phyloP scores from a whole-genome alignment of 805 yeast genomes.

The Saturnispora ahearnii region DNA sequence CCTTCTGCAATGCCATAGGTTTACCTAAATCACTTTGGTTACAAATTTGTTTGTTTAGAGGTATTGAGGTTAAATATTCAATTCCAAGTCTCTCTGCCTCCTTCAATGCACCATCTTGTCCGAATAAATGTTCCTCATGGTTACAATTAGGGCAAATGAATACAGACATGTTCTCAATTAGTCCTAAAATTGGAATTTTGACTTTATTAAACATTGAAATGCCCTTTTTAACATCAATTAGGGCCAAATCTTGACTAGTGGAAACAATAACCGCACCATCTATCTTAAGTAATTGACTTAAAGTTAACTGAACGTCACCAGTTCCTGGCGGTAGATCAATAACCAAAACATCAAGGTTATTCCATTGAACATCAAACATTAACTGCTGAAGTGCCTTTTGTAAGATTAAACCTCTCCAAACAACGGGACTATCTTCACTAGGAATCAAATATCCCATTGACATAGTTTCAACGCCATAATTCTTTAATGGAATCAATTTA shows the following conservation, averaged over 20 bases:
- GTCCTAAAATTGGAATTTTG: slow-evolving; percentile 59
- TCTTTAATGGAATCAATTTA: slow-evolving; percentile 53
- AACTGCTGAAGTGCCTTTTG: slow-evolving; percentile 81
- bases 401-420: slow-evolving; percentile 82
- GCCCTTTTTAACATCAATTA: slow-evolving; percentile 74
- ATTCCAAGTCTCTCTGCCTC: slow-evolving; percentile 40
- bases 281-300: slow-evolving; percentile 68
- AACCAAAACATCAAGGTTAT: slow-evolving; percentile 53
- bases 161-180: slow-evolving; percentile 78
- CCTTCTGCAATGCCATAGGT: slow-evolving; percentile 46
- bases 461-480: slow-evolving; percentile 76
- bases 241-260: slow-evolving; percentile 80
- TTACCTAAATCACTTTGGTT: slow-evolving; percentile 52
- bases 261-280: slow-evolving; percentile 78
- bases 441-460: slow-evolving; percentile 80
- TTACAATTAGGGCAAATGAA: slow-evolving; percentile 67
- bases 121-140: slow-evolving; percentile 69
- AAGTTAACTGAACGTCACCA: slow-evolving; percentile 76
- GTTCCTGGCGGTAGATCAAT: slow-evolving; percentile 91
- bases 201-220: slow-evolving; percentile 69
- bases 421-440: slow-evolving; percentile 57
- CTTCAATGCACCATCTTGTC: slow-evolving; percentile 48
- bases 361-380: slow-evolving; percentile 77
- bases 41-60: slow-evolving; percentile 55
- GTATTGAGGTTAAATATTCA: slow-evolving; percentile 55